Evolutionary conservation across 495 filamentous ascomycete genomes (phyloP).

Genomic region (Tetracladium marchalianum): DNA sequence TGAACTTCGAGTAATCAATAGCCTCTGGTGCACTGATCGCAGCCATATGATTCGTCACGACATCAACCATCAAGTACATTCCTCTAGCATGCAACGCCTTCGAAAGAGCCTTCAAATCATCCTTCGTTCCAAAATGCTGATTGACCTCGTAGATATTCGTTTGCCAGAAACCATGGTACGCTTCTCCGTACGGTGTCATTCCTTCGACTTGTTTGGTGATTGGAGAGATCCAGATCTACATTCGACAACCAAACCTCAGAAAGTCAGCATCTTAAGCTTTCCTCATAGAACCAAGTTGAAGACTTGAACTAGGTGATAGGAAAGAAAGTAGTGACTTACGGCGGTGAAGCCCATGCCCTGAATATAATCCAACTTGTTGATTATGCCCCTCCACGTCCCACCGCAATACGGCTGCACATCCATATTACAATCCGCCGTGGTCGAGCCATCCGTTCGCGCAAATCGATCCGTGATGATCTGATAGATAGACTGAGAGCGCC

Average conservation of each 20-base stretch:
- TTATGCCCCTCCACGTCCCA: slow-evolving; percentile 64
- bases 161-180: slow-evolving; percentile 75
- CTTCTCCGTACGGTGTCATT: slow-evolving; percentile 38
- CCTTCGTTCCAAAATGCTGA: slow-evolving; percentile 53
- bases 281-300: too few relatives aligned
- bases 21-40: slow-evolving; percentile 40
- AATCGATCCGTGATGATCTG: slow-evolving; percentile 71
- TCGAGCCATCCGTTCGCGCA: slow-evolving; percentile 56
- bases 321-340: slow-evolving; percentile 26
- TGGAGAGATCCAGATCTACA: slow-evolving; percentile 67
- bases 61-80: slow-evolving; percentile 74
- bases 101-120: slow-evolving; percentile 52
- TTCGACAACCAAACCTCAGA: not conserved
- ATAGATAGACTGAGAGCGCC: slow-evolving; percentile 60
- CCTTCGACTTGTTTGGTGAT: slow-evolving; percentile 51
- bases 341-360: slow-evolving; percentile 74
- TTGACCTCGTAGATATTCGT: slow-evolving; percentile 57
- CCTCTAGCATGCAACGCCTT: slow-evolving; percentile 48
- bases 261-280: too few relatives aligned
- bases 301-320: not conserved
- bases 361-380: slow-evolving; percentile 60
- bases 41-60: slow-evolving; percentile 74
- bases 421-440: slow-evolving; percentile 41
- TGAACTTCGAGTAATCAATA: slow-evolving; percentile 52
- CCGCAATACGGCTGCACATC: slow-evolving; percentile 54